Conservation (phyloP, 371 early-diverging fungal genomes). For the Caulochytrium protostelioides region DNA sequence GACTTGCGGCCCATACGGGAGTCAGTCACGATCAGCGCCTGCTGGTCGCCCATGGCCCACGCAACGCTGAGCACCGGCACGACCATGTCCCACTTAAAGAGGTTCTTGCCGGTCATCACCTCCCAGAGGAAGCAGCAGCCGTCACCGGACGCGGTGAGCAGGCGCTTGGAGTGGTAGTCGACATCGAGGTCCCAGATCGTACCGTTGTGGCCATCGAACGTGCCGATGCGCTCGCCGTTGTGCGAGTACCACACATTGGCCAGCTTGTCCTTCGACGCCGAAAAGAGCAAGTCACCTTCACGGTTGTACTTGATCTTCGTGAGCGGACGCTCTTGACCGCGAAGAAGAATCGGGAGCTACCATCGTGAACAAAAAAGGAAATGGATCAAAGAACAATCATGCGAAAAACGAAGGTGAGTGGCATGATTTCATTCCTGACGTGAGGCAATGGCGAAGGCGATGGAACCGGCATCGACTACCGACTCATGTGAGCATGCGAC, state of each 20-base stretch:
- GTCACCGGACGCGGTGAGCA: constrained; percentile 89
- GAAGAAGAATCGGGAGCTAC: constrained; percentile 83
- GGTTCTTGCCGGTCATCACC: constrained; percentile 71
- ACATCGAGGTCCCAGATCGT: constrained; percentile 87
- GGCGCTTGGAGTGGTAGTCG: constrained; percentile 43
- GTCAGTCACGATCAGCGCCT: constrained; percentile 82
- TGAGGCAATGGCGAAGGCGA: too few species aligned
- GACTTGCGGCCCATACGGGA: constrained; percentile 82
- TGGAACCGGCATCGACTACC: too few species aligned
- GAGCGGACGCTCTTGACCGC: constrained; percentile 92
- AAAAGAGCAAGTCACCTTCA: constrained; percentile 97
- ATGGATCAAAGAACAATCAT: too few species aligned
- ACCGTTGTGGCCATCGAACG: constrained; percentile 87
- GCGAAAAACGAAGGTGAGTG: too few species aligned
- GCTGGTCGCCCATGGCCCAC: constrained; percentile 68
- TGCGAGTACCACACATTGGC: constrained; percentile 89
- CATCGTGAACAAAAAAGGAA: too few species aligned
- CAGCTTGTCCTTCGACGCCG: constrained; percentile 83
- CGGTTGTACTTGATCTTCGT: constrained; percentile 96
- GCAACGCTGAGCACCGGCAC: constrained; percentile 84
- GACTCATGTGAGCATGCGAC: too few species aligned
- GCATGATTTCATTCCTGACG: too few species aligned
- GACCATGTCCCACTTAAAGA: constrained; percentile 68
- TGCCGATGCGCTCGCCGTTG: constrained; percentile 93
- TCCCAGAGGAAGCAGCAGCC: constrained; percentile 88